A percentile compares a stretch with the other conserved stretches of the same genome.
Evolutionary conservation across 768 basidiomycete species (phyloP).

Genomic region (Pisolithus albus): DNA sequence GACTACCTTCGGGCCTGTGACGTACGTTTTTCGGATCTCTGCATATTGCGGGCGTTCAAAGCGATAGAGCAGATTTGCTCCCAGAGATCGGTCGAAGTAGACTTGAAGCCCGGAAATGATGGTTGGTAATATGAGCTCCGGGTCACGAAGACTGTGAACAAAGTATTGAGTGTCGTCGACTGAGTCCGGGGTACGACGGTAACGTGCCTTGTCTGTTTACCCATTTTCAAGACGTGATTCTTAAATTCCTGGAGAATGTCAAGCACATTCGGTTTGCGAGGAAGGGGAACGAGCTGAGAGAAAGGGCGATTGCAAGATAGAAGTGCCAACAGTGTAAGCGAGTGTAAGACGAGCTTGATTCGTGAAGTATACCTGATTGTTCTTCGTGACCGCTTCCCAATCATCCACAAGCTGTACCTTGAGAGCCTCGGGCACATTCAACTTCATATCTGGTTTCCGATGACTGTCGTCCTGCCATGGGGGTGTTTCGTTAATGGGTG

Average conservation of each 20-base stretch:
- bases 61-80: constrained; percentile 86
- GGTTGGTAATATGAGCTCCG: constrained; percentile 64
- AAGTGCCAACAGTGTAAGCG: too few species aligned
- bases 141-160: constrained; percentile 55
- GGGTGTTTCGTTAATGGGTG: neutral
- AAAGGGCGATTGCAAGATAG: neutral
- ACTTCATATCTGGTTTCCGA: constrained; percentile 83
- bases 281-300: constrained; percentile 75
- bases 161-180: neutral
- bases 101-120: constrained; percentile 78
- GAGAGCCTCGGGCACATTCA: constrained; percentile 83
- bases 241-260: constrained; percentile 76
- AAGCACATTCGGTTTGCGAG: constrained; percentile 71
- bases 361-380: constrained; percentile 59
- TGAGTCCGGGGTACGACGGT: neutral
- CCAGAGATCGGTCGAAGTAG: constrained; percentile 91
- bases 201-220: constrained; percentile 42
- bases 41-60: constrained; percentile 94
- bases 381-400: constrained; percentile 97
- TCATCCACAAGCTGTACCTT: constrained; percentile 91
- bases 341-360: too few species aligned
- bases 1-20: constrained; percentile 65
- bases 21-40: constrained; percentile 63
- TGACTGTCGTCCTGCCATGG: constrained; percentile 58
- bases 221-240: constrained; percentile 45